phyloP scores from a whole-genome alignment of 768 basidiomycete species.

The Postia placenta region DNA sequence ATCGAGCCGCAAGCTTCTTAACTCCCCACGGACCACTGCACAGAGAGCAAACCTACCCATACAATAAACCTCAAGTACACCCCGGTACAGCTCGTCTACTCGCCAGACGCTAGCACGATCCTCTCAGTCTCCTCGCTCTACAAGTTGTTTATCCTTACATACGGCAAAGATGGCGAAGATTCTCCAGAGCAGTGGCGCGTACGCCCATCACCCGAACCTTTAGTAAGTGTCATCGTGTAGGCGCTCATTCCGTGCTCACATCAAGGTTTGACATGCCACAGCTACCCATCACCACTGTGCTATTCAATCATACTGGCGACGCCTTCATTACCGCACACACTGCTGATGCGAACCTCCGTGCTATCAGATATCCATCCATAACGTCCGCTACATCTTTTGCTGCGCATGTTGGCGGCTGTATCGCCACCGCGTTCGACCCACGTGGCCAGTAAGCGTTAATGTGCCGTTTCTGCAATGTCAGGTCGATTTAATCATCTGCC shows the following conservation, averaged over 20 bases:
- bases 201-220: neutral
- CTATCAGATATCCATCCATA: conserved; percentile 65
- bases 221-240: neutral
- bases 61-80: conserved; percentile 51
- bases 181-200: conserved; percentile 44
- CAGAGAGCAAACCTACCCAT: too few relatives aligned
- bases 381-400: conserved; percentile 53
- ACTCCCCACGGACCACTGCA: too few relatives aligned
- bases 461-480: neutral
- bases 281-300: conserved; percentile 57
- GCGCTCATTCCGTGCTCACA: conserved; percentile 4
- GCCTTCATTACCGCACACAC: conserved; percentile 62
- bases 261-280: conserved; percentile 13
- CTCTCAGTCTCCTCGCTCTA: conserved; percentile 57
- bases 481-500: neutral
- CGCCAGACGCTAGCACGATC: conserved; percentile 64
- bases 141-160: conserved; percentile 55
- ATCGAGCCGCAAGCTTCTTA: too few relatives aligned
- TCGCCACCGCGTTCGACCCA: conserved; percentile 74
- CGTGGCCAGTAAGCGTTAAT: conserved; percentile 50
- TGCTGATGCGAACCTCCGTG: conserved; percentile 57
- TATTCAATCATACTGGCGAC: conserved; percentile 74
- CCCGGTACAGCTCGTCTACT: conserved; percentile 61
- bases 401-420: conserved; percentile 78
- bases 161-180: conserved; percentile 47